Evolutionary conservation across 139 green algal genomes (phyloP).

Genomic region (Picochlorum sp.): DNA sequence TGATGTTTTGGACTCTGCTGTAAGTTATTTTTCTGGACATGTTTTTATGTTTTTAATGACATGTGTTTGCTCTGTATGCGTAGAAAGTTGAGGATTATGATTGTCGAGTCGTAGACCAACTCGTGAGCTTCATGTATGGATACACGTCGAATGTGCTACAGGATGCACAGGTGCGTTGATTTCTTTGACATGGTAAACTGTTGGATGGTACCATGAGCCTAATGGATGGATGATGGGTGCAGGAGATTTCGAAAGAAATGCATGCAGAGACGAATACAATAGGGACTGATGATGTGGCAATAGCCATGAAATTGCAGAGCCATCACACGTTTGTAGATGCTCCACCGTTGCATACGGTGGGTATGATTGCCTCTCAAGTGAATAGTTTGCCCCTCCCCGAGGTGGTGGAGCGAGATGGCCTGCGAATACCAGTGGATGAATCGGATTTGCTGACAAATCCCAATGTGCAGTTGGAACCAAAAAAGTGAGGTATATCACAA

Average conservation of each 20-base stretch:
- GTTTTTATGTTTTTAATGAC: not conserved
- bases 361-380: constrained; percentile 3
- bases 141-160: constrained; percentile 63
- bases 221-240: not conserved
- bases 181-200: not conserved
- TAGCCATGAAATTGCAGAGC: constrained; percentile 47
- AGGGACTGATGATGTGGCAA: constrained; percentile 45
- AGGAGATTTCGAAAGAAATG: constrained; percentile 1
- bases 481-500: not conserved
- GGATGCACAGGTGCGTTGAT: constrained; percentile 53
- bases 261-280: constrained; percentile 29
- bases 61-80: not conserved
- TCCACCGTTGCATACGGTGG: constrained; percentile 31
- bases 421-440: constrained; percentile 26
- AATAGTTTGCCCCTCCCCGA: constrained; percentile 44
- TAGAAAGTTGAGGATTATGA: constrained; percentile 71
- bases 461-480: constrained; percentile 34
- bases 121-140: constrained; percentile 74
- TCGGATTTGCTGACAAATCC: constrained; percentile 31
- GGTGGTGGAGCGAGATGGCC: constrained; percentile 13
- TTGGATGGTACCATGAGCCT: not conserved
- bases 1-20: not conserved
- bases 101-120: constrained; percentile 60
- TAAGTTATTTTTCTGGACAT: not conserved
- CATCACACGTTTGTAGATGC: constrained; percentile 32